Evolutionary conservation across 768 basidiomycete genomes (phyloP), one percentile per base, ranked within the genome.

Genomic region (Hydnomerulius pinastri): DNA sequence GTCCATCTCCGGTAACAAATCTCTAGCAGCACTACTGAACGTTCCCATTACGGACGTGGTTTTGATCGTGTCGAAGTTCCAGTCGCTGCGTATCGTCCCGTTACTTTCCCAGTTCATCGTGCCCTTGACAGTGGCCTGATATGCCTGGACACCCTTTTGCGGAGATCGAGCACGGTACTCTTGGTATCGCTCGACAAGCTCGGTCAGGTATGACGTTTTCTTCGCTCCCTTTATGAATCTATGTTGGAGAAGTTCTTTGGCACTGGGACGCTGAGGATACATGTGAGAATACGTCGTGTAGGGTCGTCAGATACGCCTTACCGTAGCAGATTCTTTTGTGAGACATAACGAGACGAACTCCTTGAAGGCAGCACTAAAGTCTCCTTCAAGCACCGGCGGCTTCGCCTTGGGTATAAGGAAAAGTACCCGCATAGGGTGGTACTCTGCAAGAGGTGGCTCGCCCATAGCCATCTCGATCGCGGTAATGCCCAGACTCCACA

Each of bases 391-490:
- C 9, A 82, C 79, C 5, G 97, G 97, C 4, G 97, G 87, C 56
- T 92, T 92, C 15, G 95, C 93, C 72, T 98, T 97, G 3, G 97
- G 97, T 55, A 98, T 99, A 41, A 98, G 77, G 76, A 98, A 98
- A 46, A 99, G 78, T 1, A 99, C 96, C 24, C 97, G 83, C 97
- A 98, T 98, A 0, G 95, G 97, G 63, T 98, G 97, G 67, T 98
- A 96, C 67, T 98, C 96, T 4, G 92, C 90, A 49, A 98, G 71
- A 7, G 97, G 97, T 0, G 97, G 97, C 61, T 98, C 94, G 37
- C 97, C 97, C 60, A 91, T 92, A 2, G 96, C 95, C 87, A 99
- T 87, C 75, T 98, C 96, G 43, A 98, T 97, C 46, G 93, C 94
- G 1, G 96, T 98, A 67, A 99, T 99, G 18, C 96, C 96, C 43